These are phyloP conservation scores for Avicennia marina DNA, from an alignment of 257 asterid genomes.

Conservation along the genomic window DNA sequence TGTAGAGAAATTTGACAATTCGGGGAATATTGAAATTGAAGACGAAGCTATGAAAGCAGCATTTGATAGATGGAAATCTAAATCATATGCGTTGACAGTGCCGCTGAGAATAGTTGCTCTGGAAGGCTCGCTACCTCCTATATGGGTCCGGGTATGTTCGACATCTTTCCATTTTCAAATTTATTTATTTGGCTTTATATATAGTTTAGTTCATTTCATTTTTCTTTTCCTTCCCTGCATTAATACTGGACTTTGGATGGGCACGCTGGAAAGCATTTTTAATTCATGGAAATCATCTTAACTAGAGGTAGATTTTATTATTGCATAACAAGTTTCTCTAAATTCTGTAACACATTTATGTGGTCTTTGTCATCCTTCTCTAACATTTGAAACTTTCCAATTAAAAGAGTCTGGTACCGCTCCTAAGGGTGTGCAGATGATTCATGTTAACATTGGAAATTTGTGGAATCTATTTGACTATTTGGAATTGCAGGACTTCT, in stretches of 20 bases:
- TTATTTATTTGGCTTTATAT: neutral
- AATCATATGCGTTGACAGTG: constrained; percentile 74
- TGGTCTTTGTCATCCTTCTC: neutral
- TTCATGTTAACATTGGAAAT: neutral
- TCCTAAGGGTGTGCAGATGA: neutral
- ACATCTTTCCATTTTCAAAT: neutral
- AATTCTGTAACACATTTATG: neutral
- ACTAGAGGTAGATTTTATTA: neutral
- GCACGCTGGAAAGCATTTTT: neutral
- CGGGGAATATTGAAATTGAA: constrained; percentile 39
- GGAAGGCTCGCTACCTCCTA: constrained; percentile 72
- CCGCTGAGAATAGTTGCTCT: constrained; percentile 76
- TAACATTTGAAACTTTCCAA: neutral
- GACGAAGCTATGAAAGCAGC: constrained; percentile 56
- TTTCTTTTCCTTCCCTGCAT: neutral
- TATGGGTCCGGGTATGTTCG: constrained; percentile 70
- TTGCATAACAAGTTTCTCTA: neutral
- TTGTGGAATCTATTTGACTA: neutral
- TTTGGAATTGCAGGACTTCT: constrained; percentile 53
- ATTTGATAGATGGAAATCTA: constrained; percentile 80
- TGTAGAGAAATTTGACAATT: constrained; percentile 24
- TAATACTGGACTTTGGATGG: neutral
- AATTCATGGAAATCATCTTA: neutral
- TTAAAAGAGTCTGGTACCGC: too few relatives aligned
- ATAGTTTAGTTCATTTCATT: neutral